Evolutionary conservation across 2,329 filamentous ascomycete species (phyloP).

Genomic region (Endothia cerciana): DNA sequence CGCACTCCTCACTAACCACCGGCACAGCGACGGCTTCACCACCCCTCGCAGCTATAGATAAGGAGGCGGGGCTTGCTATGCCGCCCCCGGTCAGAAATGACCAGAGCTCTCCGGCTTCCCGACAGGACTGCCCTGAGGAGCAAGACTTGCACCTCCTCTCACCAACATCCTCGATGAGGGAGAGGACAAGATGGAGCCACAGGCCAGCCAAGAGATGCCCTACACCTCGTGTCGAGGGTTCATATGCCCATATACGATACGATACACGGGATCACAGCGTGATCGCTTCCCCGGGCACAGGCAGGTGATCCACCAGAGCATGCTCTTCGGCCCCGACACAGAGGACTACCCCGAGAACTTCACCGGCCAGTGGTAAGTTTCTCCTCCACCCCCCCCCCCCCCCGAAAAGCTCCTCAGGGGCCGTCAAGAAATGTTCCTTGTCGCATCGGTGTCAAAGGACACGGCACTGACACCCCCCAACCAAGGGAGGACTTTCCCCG

Average conservation of each 20-base stretch:
- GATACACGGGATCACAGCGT: not conserved
- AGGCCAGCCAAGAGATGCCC: not conserved
- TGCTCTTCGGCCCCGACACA: constrained; percentile 13
- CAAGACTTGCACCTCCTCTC: too few species aligned
- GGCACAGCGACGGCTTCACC: too few species aligned
- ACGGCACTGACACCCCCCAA: not conserved
- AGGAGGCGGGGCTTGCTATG: too few species aligned
- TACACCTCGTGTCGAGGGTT: constrained; percentile 4
- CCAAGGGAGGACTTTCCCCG: constrained; percentile 33
- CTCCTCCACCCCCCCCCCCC: too few species aligned
- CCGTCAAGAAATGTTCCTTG: not conserved
- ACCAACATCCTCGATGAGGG: not conserved
- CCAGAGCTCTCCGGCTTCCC: too few species aligned
- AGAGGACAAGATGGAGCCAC: not conserved
- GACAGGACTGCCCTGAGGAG: too few species aligned
- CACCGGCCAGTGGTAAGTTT: constrained; percentile 22
- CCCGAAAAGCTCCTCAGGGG: not conserved
- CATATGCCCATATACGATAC: not conserved
- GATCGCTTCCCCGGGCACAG: constrained; percentile 11
- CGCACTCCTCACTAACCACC: too few species aligned
- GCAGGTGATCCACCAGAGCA: constrained; percentile 3
- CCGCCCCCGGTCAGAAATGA: too few species aligned
- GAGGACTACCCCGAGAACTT: constrained; percentile 20
- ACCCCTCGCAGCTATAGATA: too few species aligned
- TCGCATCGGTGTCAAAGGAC: not conserved